A percentile compares a stretch with the other conserved stretches of the same genome.
These are phyloP conservation scores for Neovahlkampfia damariscottae DNA, from an alignment of 78 protist genomes.

Conservation along the genomic window DNA sequence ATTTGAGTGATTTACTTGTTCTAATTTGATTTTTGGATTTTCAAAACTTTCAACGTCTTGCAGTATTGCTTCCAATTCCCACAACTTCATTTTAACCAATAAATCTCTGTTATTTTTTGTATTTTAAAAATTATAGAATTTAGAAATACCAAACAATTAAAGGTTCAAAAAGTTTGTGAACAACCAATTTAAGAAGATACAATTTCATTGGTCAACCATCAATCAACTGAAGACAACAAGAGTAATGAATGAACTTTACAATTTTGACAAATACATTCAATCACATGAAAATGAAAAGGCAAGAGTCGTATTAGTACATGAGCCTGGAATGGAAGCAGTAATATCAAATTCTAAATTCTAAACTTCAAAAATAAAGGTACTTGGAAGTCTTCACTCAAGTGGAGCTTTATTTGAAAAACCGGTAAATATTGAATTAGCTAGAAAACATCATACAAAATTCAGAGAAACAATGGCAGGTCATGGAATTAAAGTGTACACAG, in stretches of 20 bases:
- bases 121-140: no score
- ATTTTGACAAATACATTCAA: slow-evolving; percentile 8
- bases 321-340: background rate
- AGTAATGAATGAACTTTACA: background rate
- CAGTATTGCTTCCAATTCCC: slow-evolving; percentile 3
- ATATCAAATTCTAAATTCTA: no score
- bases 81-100: slow-evolving; percentile 13
- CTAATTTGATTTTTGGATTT: background rate
- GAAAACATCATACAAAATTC: slow-evolving; percentile 41
- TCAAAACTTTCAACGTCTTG: background rate
- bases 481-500: slow-evolving; percentile 11
- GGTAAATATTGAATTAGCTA: slow-evolving; percentile 50
- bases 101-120: slow-evolving; percentile 2
- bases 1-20: slow-evolving; percentile 5
- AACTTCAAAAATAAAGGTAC: no score
- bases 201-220: no score
- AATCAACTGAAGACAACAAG: no score
- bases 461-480: slow-evolving; percentile 9
- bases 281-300: slow-evolving; percentile 63
- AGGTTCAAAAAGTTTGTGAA: no score
- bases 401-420: slow-evolving; percentile 71
- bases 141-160: no score
- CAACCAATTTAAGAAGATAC: no score
- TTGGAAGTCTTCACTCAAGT: slow-evolving; percentile 66
- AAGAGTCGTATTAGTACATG: slow-evolving; percentile 42